phyloP scores from a whole-genome alignment of 2,329 filamentous ascomycete species.

The Gyromitra esculenta region DNA sequence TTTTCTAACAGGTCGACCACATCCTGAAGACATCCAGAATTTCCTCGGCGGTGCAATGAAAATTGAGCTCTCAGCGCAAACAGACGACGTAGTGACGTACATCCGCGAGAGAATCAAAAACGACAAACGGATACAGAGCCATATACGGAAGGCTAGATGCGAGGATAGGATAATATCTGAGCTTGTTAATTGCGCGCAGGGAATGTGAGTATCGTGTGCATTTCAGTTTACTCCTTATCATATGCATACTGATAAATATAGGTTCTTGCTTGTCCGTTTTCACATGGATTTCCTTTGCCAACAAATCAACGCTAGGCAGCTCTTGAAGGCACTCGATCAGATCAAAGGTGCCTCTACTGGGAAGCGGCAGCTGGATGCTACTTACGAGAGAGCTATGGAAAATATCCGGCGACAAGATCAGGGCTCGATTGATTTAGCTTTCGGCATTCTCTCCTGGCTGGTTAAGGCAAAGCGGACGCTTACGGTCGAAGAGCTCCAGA shows the following conservation, averaged over 20 bases:
- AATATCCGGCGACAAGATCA: neutral
- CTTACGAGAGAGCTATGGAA: slow-evolving; percentile 7
- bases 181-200: slow-evolving; percentile 14
- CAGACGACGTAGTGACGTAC: slow-evolving; percentile 9
- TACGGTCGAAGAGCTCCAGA: slow-evolving; percentile 15
- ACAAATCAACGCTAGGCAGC: neutral
- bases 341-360: slow-evolving; percentile 7
- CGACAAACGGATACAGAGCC: neutral
- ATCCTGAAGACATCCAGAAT: slow-evolving; percentile 15
- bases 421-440: neutral
- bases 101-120: slow-evolving; percentile 9
- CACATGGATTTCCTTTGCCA: slow-evolving; percentile 19
- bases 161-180: slow-evolving; percentile 21
- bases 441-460: slow-evolving; percentile 15
- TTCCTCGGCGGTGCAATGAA: slow-evolving; percentile 2
- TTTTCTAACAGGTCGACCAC: slow-evolving; percentile 17
- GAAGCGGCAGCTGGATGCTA: slow-evolving; percentile 6
- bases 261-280: slow-evolving; percentile 23
- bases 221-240: neutral
- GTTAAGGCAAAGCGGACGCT: slow-evolving; percentile 21
- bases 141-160: neutral
- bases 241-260: neutral
- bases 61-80: slow-evolving; percentile 3
- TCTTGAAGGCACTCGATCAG: neutral
- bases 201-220: slow-evolving; percentile 7